A percentile compares a stretch with the other conserved stretches of the same genome.
Conservation (phyloP, 768 basidiomycete species). For the Russula compacta region DNA sequence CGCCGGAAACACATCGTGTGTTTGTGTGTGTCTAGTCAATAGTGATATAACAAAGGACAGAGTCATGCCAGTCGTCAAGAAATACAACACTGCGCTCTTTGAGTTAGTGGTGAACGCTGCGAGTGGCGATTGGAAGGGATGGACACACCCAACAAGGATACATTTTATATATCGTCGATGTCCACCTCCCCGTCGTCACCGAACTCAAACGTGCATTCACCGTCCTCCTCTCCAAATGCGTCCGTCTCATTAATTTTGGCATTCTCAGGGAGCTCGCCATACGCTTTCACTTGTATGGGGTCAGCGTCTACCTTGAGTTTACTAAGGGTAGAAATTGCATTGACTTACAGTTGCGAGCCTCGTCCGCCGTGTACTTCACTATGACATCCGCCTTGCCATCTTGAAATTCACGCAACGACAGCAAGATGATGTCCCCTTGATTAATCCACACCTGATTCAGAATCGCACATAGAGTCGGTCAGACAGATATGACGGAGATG, state of each 20-base stretch:
- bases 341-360: constrained; percentile 66
- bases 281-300: constrained; percentile 72
- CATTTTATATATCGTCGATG: constrained; percentile 73
- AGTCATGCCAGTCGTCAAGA: constrained; percentile 12
- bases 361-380: constrained; percentile 97
- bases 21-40: constrained; percentile 14
- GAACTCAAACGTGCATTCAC: constrained; percentile 84
- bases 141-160: constrained; percentile 20
- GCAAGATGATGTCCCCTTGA: constrained; percentile 90
- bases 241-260: constrained; percentile 98
- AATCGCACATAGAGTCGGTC: not conserved
- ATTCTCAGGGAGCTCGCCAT: constrained; percentile 93
- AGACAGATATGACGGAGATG: not conserved
- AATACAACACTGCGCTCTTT: constrained; percentile 12
- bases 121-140: not conserved
- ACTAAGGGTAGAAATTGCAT: not conserved
- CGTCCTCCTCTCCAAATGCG: constrained; percentile 83
- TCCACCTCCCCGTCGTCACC: constrained; percentile 84
- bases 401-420: constrained; percentile 97
- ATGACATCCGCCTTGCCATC: constrained; percentile 99
- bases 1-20: constrained; percentile 3
- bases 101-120: not conserved
- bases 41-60: constrained; percentile 11
- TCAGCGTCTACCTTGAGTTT: not conserved
- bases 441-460: constrained; percentile 90